Percentiles rank a stretch among this genome's conserved stretches.
Conservation (phyloP, 495 filamentous ascomycete species). For the Tuber brumale region DNA sequence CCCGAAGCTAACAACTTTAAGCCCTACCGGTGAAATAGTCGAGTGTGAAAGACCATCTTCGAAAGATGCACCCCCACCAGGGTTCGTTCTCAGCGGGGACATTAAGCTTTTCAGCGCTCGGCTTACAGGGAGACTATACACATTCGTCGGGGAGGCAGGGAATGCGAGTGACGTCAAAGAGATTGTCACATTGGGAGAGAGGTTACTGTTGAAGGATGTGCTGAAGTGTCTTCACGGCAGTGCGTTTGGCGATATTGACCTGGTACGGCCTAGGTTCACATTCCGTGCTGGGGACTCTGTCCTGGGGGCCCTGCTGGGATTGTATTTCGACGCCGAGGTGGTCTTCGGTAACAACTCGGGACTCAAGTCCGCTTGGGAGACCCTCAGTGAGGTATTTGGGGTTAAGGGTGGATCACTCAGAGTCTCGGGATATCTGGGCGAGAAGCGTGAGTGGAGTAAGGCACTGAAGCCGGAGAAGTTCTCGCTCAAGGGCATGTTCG, state of each 20-base stretch:
- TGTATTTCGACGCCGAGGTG: conserved; percentile 26
- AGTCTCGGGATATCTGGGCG: conserved; percentile 19
- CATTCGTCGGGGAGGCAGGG: conserved; percentile 17
- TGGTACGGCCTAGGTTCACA: conserved; percentile 19
- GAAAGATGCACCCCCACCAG: conserved; percentile 7
- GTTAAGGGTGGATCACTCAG: conserved; percentile 12
- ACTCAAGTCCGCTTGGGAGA: conserved; percentile 11
- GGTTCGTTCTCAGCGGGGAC: conserved; percentile 22
- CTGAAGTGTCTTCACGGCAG: conserved; percentile 13
- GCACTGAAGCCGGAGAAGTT: conserved; percentile 18
- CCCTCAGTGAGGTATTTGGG: conserved; percentile 21
- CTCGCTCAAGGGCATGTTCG: conserved; percentile 13
- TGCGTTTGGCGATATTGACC: conserved; percentile 22
- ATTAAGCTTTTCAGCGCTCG: conserved; percentile 22
- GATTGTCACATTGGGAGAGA: conserved; percentile 25
- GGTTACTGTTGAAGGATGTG: conserved; percentile 15
- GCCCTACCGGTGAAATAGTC: neutral
- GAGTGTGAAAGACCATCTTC: conserved; percentile 6
- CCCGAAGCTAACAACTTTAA: conserved; percentile 8
- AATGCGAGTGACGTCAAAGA: conserved; percentile 19
- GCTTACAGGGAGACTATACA: conserved; percentile 18
- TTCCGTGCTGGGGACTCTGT: conserved; percentile 9
- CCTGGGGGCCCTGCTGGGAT: conserved; percentile 8
- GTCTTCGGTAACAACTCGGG: conserved; percentile 12
- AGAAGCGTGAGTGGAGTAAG: conserved; percentile 25